These are phyloP conservation scores for Emericellopsis terricola DNA, from an alignment of 495 filamentous ascomycete species.

Conservation along the genomic window DNA sequence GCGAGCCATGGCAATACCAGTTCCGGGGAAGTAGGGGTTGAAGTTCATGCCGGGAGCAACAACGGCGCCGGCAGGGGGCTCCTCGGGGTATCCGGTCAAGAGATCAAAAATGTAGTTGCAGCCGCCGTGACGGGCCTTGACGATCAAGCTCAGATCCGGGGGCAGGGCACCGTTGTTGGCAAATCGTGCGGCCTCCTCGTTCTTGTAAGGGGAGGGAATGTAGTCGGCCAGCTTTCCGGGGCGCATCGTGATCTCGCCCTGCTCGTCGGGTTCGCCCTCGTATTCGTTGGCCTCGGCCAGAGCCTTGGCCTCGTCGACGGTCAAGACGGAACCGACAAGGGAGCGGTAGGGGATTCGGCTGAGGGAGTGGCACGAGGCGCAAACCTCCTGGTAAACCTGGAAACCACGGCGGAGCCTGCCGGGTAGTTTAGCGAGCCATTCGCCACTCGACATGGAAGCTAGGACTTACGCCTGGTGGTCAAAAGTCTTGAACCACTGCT, in stretches of 20 bases:
- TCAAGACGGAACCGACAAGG: slow-evolving; percentile 81
- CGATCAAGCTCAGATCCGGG: slow-evolving; percentile 91
- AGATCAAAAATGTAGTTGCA: slow-evolving; percentile 97
- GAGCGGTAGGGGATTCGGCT: slow-evolving; percentile 83
- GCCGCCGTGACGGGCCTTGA: slow-evolving; percentile 94
- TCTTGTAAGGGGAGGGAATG: slow-evolving; percentile 86
- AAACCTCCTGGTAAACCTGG: slow-evolving; percentile 99
- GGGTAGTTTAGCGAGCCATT: not conserved
- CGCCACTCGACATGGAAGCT: no score
- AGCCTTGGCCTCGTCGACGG: slow-evolving; percentile 92
- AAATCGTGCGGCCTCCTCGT: slow-evolving; percentile 94
- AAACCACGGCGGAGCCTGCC: slow-evolving; percentile 91
- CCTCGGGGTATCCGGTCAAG: slow-evolving; percentile 96
- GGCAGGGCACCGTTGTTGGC: slow-evolving; percentile 97
- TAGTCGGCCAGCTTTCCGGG: slow-evolving; percentile 97
- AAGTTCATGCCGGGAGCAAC: slow-evolving; percentile 87
- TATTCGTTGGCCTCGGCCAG: slow-evolving; percentile 98
- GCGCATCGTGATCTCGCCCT: slow-evolving; percentile 95
- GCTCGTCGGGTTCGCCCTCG: slow-evolving; percentile 93
- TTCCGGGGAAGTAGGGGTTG: slow-evolving; percentile 99
- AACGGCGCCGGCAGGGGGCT: slow-evolving; percentile 71
- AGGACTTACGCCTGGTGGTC: slow-evolving; percentile 77
- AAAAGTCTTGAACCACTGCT: slow-evolving; percentile 80
- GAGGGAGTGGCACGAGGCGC: slow-evolving; percentile 92
- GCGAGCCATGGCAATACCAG: slow-evolving; percentile 97